These are phyloP conservation scores for Cicer judaicum DNA, from an alignment of 306 rosid species.

Conservation along the genomic window DNA sequence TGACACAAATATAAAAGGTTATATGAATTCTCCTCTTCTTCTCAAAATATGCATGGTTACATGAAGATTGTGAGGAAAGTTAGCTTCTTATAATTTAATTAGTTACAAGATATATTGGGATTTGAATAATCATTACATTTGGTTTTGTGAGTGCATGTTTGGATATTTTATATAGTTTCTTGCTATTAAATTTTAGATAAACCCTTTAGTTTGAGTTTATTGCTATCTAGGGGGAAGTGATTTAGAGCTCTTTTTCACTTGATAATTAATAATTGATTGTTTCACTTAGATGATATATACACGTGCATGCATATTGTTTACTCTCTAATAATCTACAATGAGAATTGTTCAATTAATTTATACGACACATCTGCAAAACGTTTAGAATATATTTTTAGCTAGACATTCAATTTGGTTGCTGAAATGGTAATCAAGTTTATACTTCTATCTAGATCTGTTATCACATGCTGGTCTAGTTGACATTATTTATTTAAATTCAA, in stretches of 20 bases:
- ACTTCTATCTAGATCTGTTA: no score
- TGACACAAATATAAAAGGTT: slow-evolving; percentile 31
- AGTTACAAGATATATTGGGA: slow-evolving; percentile 1
- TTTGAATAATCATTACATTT: slow-evolving; percentile 44
- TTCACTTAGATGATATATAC: slow-evolving; percentile 2
- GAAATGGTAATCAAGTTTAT: neutral
- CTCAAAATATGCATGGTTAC: slow-evolving; percentile 40
- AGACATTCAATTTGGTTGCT: neutral
- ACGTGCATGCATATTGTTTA: neutral
- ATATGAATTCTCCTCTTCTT: slow-evolving; percentile 18
- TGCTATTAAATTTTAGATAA: slow-evolving; percentile 25
- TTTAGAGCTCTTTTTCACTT: neutral
- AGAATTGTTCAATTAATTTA: neutral
- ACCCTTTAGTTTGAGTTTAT: slow-evolving; percentile 33
- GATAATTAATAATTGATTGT: slow-evolving; percentile 8
- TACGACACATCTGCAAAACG: neutral
- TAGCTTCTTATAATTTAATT: slow-evolving; percentile 6
- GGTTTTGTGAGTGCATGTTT: slow-evolving; percentile 41
- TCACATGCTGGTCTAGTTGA: no score
- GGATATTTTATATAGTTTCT: slow-evolving; percentile 36
- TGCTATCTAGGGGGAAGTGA: slow-evolving; percentile 1
- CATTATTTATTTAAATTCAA: no score
- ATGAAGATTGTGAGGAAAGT: slow-evolving; percentile 34
- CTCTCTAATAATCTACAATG: neutral
- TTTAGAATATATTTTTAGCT: neutral